These are phyloP conservation scores for Phytophthora capsici DNA, from an alignment of 352 stramenopile genomes.

Conservation along the genomic window DNA sequence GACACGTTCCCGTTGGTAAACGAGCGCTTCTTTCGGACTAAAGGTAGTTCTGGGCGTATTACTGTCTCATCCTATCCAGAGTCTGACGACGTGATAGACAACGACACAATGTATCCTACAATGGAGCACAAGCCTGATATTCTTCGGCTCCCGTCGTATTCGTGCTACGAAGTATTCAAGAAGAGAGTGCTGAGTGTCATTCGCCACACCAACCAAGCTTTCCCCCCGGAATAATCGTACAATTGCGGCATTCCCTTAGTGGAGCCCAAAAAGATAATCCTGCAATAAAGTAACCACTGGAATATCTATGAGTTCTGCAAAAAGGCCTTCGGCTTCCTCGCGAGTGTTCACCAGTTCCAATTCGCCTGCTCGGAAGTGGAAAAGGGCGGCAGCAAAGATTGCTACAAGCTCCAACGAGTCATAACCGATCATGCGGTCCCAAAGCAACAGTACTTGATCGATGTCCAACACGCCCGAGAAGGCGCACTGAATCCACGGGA, in stretches of 20 bases:
- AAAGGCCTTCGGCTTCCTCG: slow-evolving; percentile 71
- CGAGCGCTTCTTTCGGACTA: slow-evolving; percentile 48
- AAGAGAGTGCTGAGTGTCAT: slow-evolving; percentile 49
- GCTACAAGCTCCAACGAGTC: slow-evolving; percentile 74
- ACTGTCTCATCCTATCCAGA: slow-evolving; percentile 25
- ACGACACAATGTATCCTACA: slow-evolving; percentile 43
- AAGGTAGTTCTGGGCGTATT: slow-evolving; percentile 21
- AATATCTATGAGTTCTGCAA: slow-evolving; percentile 74
- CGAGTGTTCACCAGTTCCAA: slow-evolving; percentile 46
- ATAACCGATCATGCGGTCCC: slow-evolving; percentile 79
- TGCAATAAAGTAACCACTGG: slow-evolving; percentile 73
- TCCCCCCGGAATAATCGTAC: slow-evolving; percentile 31
- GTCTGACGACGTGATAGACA: slow-evolving; percentile 12
- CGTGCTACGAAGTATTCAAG: slow-evolving; percentile 59
- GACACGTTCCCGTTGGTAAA: slow-evolving; percentile 53
- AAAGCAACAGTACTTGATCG: slow-evolving; percentile 76
- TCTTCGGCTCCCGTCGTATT: slow-evolving; percentile 63
- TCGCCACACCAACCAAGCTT: slow-evolving; percentile 45
- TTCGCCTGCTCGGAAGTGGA: slow-evolving; percentile 70
- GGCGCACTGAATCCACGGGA: slow-evolving; percentile 81
- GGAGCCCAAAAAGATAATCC: slow-evolving; percentile 70
- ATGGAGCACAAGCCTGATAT: slow-evolving; percentile 45
- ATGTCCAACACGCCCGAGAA: slow-evolving; percentile 84
- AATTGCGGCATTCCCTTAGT: slow-evolving; percentile 20
- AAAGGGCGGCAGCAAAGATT: slow-evolving; percentile 73